Percentiles rank a stretch among this genome's conserved stretches.
Conservation (phyloP, 1,139 yeast species). For the Magnusiomyces paraingens region DNA sequence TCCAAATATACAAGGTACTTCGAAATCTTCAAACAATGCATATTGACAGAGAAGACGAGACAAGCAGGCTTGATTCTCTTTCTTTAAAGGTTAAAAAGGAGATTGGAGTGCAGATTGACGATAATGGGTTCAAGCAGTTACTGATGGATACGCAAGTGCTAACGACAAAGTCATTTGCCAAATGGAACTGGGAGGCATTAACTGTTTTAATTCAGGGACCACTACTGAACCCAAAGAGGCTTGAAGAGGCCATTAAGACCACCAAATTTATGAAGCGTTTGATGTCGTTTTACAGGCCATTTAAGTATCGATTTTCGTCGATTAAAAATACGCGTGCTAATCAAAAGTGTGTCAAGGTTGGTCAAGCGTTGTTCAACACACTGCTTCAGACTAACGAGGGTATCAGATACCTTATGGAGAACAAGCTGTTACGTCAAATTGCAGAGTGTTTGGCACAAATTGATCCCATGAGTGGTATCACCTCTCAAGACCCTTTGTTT, state of each 20-base stretch:
- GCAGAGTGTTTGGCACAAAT: slow-evolving; percentile 85
- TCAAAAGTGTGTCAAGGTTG: slow-evolving; percentile 57
- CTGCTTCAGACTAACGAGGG: slow-evolving; percentile 64
- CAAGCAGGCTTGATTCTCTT: slow-evolving; percentile 1
- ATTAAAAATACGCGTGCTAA: slow-evolving; percentile 46
- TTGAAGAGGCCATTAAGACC: slow-evolving; percentile 72
- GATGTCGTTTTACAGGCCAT: slow-evolving; percentile 84
- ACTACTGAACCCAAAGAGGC: slow-evolving; percentile 55
- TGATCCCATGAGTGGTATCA: slow-evolving; percentile 71
- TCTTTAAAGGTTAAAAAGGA: slow-evolving; percentile 38
- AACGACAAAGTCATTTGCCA: slow-evolving; percentile 67
- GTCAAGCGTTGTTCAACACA: slow-evolving; percentile 63
- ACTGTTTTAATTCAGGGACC: slow-evolving; percentile 74
- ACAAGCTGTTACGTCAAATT: slow-evolving; percentile 76
- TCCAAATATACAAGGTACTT: slow-evolving; percentile 39
- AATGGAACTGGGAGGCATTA: slow-evolving; percentile 84
- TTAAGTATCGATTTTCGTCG: slow-evolving; percentile 76
- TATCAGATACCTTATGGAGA: slow-evolving; percentile 56
- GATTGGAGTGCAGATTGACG: slow-evolving; percentile 56
- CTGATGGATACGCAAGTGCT: slow-evolving; percentile 64
- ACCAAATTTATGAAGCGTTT: slow-evolving; percentile 83
- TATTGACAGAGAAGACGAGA: neutral
- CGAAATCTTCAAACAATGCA: slow-evolving; percentile 27
- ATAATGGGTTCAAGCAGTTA: slow-evolving; percentile 58
- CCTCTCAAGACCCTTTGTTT: slow-evolving; percentile 68